Evolutionary conservation across 2,329 filamentous ascomycete species (phyloP), one percentile per base, ranked within the genome.

Genomic region (Thielaviopsis populi): DNA sequence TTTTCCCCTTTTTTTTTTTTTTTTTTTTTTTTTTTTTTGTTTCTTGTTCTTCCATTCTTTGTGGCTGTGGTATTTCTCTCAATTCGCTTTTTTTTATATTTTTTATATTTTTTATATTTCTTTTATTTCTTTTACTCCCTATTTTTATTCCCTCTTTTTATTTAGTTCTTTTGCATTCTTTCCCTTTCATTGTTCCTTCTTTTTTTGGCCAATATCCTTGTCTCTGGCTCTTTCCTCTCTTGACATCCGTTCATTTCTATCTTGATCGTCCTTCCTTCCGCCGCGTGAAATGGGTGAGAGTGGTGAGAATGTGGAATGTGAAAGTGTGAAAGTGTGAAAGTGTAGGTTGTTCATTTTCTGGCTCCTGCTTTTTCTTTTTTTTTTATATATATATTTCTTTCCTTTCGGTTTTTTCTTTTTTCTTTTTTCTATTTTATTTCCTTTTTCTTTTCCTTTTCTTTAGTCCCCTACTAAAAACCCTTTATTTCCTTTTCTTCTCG

Each of bases 261-360:
- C 24, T 43, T 42, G 19, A 15, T 59, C 2, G 42, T 53, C 61
- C 41, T 62, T 40, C 37, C 41, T 60, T 43, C 24, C 56, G 60
- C 53, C 64, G 65, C 64, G 65, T 67, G 65, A 61, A 63, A 62
- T 64, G 62, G 64, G 68, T 68, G 48, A 58, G 54, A 22, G 27
- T 50, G 61, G 60, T 54, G n/a, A n/a, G n/a, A n/a, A n/a, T n/a
- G n/a, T n/a, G n/a, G n/a, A n/a, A n/a, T n/a, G n/a, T n/a, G n/a
- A n/a, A n/a, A n/a, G n/a, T n/a, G n/a, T n/a, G n/a, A n/a, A n/a
- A n/a, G n/a, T n/a, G n/a, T n/a, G n/a, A n/a, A n/a, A n/a, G n/a
- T n/a, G n/a, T n/a, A n/a, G n/a, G n/a, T 30, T 43, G 53, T 19
- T 50, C 33, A n/a, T 50, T 50, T 50, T 24, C 13, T 27, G 30